Evolutionary conservation across 306 rosid genomes (phyloP).

Genomic region (Ziziphus jujuba): DNA sequence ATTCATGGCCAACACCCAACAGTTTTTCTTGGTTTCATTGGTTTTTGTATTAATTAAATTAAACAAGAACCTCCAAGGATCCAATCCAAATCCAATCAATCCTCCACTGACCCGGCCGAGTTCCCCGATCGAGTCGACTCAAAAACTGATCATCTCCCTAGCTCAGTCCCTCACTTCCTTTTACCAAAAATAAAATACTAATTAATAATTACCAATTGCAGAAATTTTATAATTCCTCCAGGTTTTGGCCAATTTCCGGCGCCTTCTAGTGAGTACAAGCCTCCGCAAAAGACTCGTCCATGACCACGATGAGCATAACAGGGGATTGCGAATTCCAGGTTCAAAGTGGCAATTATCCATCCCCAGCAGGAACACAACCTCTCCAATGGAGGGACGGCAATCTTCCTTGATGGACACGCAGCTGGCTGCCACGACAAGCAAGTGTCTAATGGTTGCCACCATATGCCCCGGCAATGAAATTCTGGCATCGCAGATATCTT

Average conservation of each 20-base stretch:
- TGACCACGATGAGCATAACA: no score
- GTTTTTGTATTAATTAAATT: no score
- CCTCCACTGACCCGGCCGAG: no score
- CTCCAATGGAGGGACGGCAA: slow-evolving; percentile 42
- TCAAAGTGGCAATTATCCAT: slow-evolving; percentile 31
- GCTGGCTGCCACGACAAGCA: slow-evolving; percentile 30
- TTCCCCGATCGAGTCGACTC: neutral
- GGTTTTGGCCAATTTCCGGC: slow-evolving; percentile 10
- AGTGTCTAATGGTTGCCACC: slow-evolving; percentile 13
- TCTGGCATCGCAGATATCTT: slow-evolving; percentile 31
- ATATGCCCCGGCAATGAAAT: slow-evolving; percentile 8
- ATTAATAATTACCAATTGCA: neutral
- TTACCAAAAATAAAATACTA: no score
- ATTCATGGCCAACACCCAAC: slow-evolving; percentile 8
- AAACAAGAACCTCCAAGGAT: no score
- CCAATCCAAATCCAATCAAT: no score
- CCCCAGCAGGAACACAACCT: slow-evolving; percentile 29
- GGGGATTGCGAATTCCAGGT: slow-evolving; percentile 25
- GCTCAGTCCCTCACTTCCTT: no score
- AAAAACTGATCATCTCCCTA: neutral
- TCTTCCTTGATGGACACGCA: slow-evolving; percentile 42
- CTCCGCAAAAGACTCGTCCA: slow-evolving; percentile 31
- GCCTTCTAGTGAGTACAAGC: slow-evolving; percentile 17
- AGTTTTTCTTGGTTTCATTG: no score
- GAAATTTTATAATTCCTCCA: slow-evolving; percentile 9